Conservation (phyloP, 805 yeast genomes). For the Candida boidinii region DNA sequence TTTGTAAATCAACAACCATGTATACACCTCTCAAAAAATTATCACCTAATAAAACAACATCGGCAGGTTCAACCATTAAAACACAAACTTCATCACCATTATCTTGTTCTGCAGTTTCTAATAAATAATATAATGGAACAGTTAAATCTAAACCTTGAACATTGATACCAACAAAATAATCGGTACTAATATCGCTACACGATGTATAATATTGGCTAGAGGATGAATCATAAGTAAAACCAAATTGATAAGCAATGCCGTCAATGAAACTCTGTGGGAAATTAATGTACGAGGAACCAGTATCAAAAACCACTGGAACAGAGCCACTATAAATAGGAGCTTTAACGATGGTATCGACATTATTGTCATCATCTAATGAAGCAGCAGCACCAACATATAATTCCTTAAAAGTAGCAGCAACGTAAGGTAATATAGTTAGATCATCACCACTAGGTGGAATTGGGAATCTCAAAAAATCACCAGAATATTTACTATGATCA, state of each 20-base stretch:
- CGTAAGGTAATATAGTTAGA: background rate
- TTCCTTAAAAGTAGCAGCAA: too few relatives aligned
- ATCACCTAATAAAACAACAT: constrained; percentile 41
- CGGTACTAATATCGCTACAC: constrained; percentile 30
- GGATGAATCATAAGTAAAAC: constrained; percentile 32
- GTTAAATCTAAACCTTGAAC: constrained; percentile 50
- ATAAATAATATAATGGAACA: constrained; percentile 33
- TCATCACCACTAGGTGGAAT: constrained; percentile 1
- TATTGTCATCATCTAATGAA: too few relatives aligned
- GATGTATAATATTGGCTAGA: constrained; percentile 37
- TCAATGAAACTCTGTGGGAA: constrained; percentile 28
- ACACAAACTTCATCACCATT: constrained; percentile 29
- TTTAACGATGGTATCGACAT: too few relatives aligned
- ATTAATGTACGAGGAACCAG: constrained; percentile 47
- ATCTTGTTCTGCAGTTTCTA: constrained; percentile 10
- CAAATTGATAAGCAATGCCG: constrained; percentile 20
- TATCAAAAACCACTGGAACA: too few relatives aligned
- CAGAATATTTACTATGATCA: constrained; percentile 48
- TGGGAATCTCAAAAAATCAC: constrained; percentile 17
- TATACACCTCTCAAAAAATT: constrained; percentile 51
- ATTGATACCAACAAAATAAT: constrained; percentile 31
- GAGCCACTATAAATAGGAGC: too few relatives aligned
- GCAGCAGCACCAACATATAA: constrained; percentile 23
- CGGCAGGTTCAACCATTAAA: constrained; percentile 29
- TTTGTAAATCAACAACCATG: constrained; percentile 54